Base-by-base conservation (phyloP, 371 early-diverging fungal species). In the Mortierella sp. region DNA sequence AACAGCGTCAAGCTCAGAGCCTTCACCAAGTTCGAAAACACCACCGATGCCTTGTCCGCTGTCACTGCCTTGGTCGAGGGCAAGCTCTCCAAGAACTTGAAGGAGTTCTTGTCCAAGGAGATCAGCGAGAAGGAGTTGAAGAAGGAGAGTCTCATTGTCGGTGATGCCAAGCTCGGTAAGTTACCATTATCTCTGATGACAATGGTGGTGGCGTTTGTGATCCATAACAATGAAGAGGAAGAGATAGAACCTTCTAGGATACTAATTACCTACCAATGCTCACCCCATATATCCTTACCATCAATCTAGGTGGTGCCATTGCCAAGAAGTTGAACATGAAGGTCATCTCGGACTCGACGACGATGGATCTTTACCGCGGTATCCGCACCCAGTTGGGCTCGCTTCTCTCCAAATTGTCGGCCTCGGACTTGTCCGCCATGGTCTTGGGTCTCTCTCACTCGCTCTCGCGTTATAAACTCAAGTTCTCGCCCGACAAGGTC, bases 21-120 rank as follows among this genome's bases (percentile, higher is more conserved):
- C 62, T 97, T 97, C 87, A 90, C 93, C 73, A 97, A 97, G 86
- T 99, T 98, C 80, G 97, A 96, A 81, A 97, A 96, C 89, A 98
- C 97, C 48, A 94, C 94, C 63, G 97, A 97, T 75, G 98, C 98
- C 26, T 87, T 99, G 81, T 89, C 95, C 58, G 97, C 97, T 21
- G 95, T 94, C 64, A 96, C 96, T n/a, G 96, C 94, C 65, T 83
- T 99, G 66, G 93, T 97, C 51, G 97, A 97, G 87, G 97, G 97
- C 58, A 95, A 96, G 86, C 84, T 99, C 62, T 90, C 95, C 68
- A 92, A 93, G 87, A 92, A 92, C 86, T 89, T 99, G 85, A 96
- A 96, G 84, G 91, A 89, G 79, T 97, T 99, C 82, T 86, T 98
- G 87, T 88, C 88, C 61, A 83, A 83, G 52, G 94, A 95, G 75